Base-by-base conservation (phyloP, 352 stramenopile species). In the Peronospora farinosa region DNA sequence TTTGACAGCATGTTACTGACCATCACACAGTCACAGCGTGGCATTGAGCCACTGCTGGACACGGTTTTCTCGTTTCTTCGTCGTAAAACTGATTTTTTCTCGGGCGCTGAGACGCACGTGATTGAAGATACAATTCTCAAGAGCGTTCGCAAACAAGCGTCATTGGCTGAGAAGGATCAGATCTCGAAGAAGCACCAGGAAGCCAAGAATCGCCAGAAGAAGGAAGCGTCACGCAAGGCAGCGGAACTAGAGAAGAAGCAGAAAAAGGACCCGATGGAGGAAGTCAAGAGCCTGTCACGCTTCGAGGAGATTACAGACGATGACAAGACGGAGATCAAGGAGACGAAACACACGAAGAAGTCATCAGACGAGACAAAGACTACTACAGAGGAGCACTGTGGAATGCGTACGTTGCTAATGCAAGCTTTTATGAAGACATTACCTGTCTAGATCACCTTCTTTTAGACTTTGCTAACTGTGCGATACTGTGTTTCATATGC, bases 71-170 rank as follows among this genome's bases (percentile, higher is more conserved):
- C 92, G 1, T 98, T 99, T 65, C 67, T 99, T 52, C 83, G 96
- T 17, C 93, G 96, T 46, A 99, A 99, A 74, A 99, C 96, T 13
- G 97, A 99, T 76, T 99, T 99, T 61, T 99, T 98, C 68, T 77
- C 92, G 7, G 96, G 95, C 8, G 93, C 91, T 40, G 54, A 64
- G n/a, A 55, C 79, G 15, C 61, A 81, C 32, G 51, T 84, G 48
- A 64, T 95, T 35, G 85, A 96, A 58, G 62, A 84, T 31, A 92
- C 71, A 33, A 83, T 98, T 11, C 74, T 97, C 46, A 71, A 90
- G 42, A 84, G 96, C 7, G 67, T 98, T 25, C 69, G 89, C 51
- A 97, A 97, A 70, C 94, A 98, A 65, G 84, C 78, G 39, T 69
- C 80, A 41, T 50, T 96, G 21, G 79, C 78, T 10, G 82, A 92